Base-by-base conservation (phyloP, 768 basidiomycete genomes). In the Mycena kentingensis region DNA sequence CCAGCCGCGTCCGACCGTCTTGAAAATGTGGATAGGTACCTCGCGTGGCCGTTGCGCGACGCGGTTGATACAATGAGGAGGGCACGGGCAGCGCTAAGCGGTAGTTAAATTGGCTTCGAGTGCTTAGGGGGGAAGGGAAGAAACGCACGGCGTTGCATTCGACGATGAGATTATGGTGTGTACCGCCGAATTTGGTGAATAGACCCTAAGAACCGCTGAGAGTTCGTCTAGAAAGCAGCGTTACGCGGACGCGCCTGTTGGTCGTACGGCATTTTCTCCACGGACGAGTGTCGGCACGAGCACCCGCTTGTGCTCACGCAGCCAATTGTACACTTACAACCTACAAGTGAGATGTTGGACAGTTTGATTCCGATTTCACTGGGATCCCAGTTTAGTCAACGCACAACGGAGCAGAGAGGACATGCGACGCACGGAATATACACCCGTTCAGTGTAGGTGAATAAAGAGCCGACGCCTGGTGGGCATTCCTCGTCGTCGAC, bases 1-100 rank as follows among this genome's bases (percentile, higher is more conserved):
- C 78, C 77, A 80, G 16, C 79, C 78, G 45, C 72, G 67, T 22
- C 66, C 60, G 5, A 52, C 52, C 1, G 79, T 79, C 46, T 73
- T 67, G 64, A 79, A 79, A n/a, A 80, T 62, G 52, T 79, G 74
- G n/a, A 80, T 66, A 10, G 67, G 61, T 10, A 76, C 48, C 31
- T 72, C 61, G 19, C 78, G 71, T 24, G 79, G 70, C 18, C 32
- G 63, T 51, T 80, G 78, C 3, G 69, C 77, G 6, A 77, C 73
- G n/a, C 78, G 73, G 43, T 79, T 80, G 4, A 36, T 61, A 51
- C 78, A 80, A 6, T 52, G 48, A 7, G 25, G 25, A 25, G 35
- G 49, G 19, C 37, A 51, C 26, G 70, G 73, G 5, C 65, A 61
- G 64, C 67, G 57, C 55, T 57, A 11, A 27, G 26, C 18, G 6